Evolutionary conservation across 2,329 filamentous ascomycete species (phyloP).

Genomic region (Truncatella angustata): DNA sequence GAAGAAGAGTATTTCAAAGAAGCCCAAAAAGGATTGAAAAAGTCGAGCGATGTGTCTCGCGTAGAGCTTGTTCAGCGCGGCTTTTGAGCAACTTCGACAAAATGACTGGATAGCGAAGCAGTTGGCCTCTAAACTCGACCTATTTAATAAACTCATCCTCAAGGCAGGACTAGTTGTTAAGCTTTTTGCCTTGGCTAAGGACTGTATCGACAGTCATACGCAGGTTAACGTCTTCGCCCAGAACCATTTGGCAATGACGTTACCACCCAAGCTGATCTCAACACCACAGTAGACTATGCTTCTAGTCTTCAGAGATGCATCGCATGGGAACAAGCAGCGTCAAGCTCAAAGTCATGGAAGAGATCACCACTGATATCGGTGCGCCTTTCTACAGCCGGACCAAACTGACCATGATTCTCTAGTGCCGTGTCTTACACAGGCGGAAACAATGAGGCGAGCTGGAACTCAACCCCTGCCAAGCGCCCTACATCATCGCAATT

Average conservation of each 20-base stretch:
- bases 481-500: constrained; percentile 45
- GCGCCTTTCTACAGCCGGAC: neutral
- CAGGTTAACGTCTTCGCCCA: constrained; percentile 32
- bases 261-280: constrained; percentile 42
- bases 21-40: constrained; percentile 38
- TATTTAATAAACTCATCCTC: constrained; percentile 44
- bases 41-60: constrained; percentile 41
- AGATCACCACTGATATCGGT: constrained; percentile 43
- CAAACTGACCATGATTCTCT: constrained; percentile 43
- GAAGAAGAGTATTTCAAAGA: constrained; percentile 44
- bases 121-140: constrained; percentile 37
- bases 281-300: constrained; percentile 46
- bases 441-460: constrained; percentile 35
- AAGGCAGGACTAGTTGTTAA: constrained; percentile 51
- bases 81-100: constrained; percentile 41
- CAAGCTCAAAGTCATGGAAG: constrained; percentile 28
- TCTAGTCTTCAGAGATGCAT: constrained; percentile 49
- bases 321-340: constrained; percentile 33
- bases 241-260: constrained; percentile 43
- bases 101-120: constrained; percentile 42
- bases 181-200: constrained; percentile 44
- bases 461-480: constrained; percentile 20
- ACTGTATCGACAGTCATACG: constrained; percentile 39
- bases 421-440: constrained; percentile 38
- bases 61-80: constrained; percentile 45